These are phyloP conservation scores for Monilinia fructigena DNA, from an alignment of 2,329 filamentous ascomycete species.

Conservation along the genomic window DNA sequence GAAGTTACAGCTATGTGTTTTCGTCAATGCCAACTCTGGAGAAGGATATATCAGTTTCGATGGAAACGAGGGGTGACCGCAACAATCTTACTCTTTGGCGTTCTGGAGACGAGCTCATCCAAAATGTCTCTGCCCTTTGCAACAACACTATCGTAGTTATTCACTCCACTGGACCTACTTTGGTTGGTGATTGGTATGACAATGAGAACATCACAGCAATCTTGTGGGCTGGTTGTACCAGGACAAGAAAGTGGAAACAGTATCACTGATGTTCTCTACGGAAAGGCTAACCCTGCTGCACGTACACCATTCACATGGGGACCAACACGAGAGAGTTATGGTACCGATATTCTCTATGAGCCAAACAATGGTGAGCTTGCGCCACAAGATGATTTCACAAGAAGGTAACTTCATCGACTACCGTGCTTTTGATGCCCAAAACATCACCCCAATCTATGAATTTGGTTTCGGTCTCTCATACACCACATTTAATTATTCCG, in stretches of 20 bases:
- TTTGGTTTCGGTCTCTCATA: conserved; percentile 81
- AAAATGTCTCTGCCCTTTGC: conserved; percentile 73
- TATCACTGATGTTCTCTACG: conserved; percentile 80
- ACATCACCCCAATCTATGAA: conserved; percentile 70
- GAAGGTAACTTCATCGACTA: conserved; percentile 85
- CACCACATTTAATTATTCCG: conserved; percentile 74
- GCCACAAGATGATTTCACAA: conserved; percentile 68
- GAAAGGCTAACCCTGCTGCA: conserved; percentile 71
- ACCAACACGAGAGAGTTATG: conserved; percentile 49
- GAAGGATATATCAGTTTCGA: conserved; percentile 85
- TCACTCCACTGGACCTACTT: conserved; percentile 78
- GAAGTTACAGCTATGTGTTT: conserved; percentile 75
- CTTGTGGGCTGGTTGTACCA: conserved; percentile 73
- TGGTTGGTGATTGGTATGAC: conserved; percentile 72
- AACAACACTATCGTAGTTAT: conserved; percentile 91
- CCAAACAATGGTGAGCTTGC: conserved; percentile 65
- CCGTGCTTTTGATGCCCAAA: conserved; percentile 65
- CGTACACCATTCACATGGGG: conserved; percentile 82
- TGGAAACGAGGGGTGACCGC: conserved; percentile 78
- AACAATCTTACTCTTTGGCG: conserved; percentile 92
- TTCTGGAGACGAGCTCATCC: conserved; percentile 75
- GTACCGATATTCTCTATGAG: conserved; percentile 47
- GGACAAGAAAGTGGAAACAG: conserved; percentile 82
- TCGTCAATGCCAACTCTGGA: conserved; percentile 82
- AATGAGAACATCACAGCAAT: conserved; percentile 81